Base-by-base conservation (phyloP, 1,284 basidiomycete genomes). In the Ustilago nuda region DNA sequence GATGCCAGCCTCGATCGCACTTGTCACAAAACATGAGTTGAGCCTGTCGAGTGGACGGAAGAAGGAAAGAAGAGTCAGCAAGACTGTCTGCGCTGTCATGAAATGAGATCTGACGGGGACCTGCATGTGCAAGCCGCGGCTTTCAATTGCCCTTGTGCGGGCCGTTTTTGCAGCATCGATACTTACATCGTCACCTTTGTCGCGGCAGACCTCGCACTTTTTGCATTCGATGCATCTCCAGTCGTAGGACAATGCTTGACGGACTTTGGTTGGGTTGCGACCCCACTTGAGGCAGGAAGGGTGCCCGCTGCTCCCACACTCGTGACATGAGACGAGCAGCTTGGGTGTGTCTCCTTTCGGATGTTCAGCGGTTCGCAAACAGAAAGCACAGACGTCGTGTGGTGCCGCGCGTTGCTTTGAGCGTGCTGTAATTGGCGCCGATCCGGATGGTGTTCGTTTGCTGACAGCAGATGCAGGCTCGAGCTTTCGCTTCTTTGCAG, bases 1-100 rank as follows among this genome's bases (percentile, higher is more conserved):
- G 91, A 86, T 99, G 96, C 93, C 93, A 98, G 89, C 93, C 94
- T 88, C 94, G 89, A 88, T 99, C 96, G 86, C 96, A 99, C 57
- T 89, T 90, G 88, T 98, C 96, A 86, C 96, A 99, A 80, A 98
- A 93, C 73, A 98, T 87, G 80, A 98, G 91, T 65, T 90, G 89
- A 63, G 89, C 91, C 94, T 96, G 85, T 48, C 58, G 60, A 65
- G 23, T 13, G 33, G n/a, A 30, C 39, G 13, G 48, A 27, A 45
- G 43, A 37, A 45, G 51, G 43, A 50, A n/a, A 23, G 33, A 13
- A 56, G 43, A 11, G 54, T 61, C 54, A 65, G 61, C 61, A 43
- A 36, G 6, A n/a, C 23, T n/a, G 35, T 19, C 33, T 8, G 36
- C 35, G 60, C 37, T 2, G n/a, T 0, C 8, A 23, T 45, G 37